Base-by-base conservation (phyloP, 768 basidiomycete species). In the Pleurotus cornucopiae region DNA sequence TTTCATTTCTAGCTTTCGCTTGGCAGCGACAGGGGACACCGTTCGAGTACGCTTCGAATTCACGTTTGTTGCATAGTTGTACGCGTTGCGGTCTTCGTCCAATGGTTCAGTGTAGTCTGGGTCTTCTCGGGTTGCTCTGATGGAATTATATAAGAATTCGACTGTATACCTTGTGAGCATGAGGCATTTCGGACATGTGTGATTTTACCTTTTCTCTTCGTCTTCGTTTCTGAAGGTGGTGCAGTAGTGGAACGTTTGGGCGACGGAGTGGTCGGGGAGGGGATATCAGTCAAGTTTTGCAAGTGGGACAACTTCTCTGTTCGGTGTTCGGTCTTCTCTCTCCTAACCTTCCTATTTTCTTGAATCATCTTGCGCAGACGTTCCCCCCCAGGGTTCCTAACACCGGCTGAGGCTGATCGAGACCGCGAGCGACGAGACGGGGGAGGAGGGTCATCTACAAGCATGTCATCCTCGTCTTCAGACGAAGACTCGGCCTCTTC, bases 391-490 rank as follows among this genome's bases (percentile, higher is more conserved):
- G 58, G 57, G 44, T 60, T 63, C 48, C 37, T 55, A 12, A 14
- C 12, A 46, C 46, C 43, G 7, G 20, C 39, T 20, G 43, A 49
- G 12, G 55, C 47, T 14, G 55, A 56, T n/a, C 47, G 45, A 51
- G 55, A 48, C 2, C 51, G 51, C n/a, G 26, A 47, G 16, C 46
- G 47, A 51, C 53, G 60, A 20, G 41, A 41, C 9, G 26, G 55
- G 13, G 52, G 47, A 46, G 57, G 60, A 20, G 41, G 46, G 13
- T 80, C 76, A 48, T 75, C 73, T 13, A 79, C 62, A 5, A 80
- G 59, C 79, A 86, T 83, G 43, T 74, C 73, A n/a, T 80, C 76
- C 57, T 81, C 80, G 14, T 73, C 73, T 57, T 80, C 75, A 38
- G 73, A 74, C 3, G 53, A 56, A 23, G 51, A 53, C 11, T 18